phyloP scores from a whole-genome alignment of 345 rosid species.

The Gossypium sturtianum region DNA sequence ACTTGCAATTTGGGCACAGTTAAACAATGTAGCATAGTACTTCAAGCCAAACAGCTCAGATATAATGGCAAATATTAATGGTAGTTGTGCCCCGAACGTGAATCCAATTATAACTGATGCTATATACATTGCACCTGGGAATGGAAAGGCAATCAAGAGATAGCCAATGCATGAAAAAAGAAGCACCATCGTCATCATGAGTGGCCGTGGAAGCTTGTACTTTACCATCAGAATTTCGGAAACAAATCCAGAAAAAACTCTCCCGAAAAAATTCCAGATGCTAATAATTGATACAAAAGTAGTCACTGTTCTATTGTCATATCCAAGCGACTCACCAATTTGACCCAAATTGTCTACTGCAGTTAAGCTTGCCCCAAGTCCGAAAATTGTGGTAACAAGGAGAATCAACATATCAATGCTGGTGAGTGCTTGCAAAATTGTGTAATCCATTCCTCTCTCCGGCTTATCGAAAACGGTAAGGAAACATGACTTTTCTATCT shows the following conservation, averaged over 20 bases:
- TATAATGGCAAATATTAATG: slow-evolving; percentile 62
- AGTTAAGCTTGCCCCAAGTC: slow-evolving; percentile 70
- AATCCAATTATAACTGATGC: too few species aligned
- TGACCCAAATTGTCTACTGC: slow-evolving; percentile 32
- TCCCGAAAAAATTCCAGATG: slow-evolving; percentile 85
- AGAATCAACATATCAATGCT: slow-evolving; percentile 67
- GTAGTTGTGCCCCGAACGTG: slow-evolving; percentile 28
- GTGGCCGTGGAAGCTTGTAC: slow-evolving; percentile 62
- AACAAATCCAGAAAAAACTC: slow-evolving; percentile 78
- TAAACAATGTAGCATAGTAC: slow-evolving; percentile 20
- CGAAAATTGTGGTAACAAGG: slow-evolving; percentile 57
- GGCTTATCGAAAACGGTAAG: too few species aligned
- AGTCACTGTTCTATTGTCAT: slow-evolving; percentile 47
- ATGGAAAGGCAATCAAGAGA: too few species aligned
- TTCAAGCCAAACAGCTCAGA: slow-evolving; percentile 86
- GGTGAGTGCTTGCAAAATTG: slow-evolving; percentile 71
- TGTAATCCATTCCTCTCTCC: slow-evolving; percentile 77
- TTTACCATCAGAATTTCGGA: slow-evolving; percentile 51
- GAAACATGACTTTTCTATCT: slow-evolving; percentile 7
- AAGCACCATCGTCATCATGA: slow-evolving; percentile 56
- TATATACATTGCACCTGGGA: too few species aligned
- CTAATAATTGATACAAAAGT: slow-evolving; percentile 73
- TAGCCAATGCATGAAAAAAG: too few species aligned
- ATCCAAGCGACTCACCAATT: slow-evolving; percentile 84
- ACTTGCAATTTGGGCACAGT: slow-evolving; percentile 70